A percentile compares a stretch with the other conserved stretches of the same genome.
Evolutionary conservation across 169 alveolate genomes (phyloP).

Genomic region (Cryptosporidium xiaoi): DNA sequence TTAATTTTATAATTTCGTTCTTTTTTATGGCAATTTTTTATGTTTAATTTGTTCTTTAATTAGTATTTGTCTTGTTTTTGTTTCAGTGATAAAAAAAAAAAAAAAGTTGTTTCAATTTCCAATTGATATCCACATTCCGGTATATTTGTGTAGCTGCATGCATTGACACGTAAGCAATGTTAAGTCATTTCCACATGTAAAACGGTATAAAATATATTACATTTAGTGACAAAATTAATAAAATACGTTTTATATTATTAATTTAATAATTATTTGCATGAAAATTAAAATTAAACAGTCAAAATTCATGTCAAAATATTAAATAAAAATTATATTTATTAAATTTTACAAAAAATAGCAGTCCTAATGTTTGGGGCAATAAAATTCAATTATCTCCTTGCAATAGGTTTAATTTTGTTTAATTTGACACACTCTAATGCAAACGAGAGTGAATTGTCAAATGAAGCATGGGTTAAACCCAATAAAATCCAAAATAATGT

Average conservation of each 20-base stretch:
- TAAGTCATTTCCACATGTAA: slow-evolving; percentile 22
- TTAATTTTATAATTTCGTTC: background rate
- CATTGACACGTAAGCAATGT: slow-evolving; percentile 31
- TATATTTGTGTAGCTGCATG: too few relatives aligned
- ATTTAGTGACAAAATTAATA: too few relatives aligned
- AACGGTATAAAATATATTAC: slow-evolving; percentile 11
- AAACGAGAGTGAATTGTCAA: slow-evolving; percentile 1
- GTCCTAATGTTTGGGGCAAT: slow-evolving; percentile 25
- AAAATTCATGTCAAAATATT: too few relatives aligned
- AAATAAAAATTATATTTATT: background rate
- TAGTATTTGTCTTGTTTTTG: too few relatives aligned
- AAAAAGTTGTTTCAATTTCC: too few relatives aligned
- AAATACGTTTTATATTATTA: too few relatives aligned
- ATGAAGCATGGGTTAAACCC: slow-evolving; percentile 55
- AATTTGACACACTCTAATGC: slow-evolving; percentile 18
- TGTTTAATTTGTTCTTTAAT: too few relatives aligned
- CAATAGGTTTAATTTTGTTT: slow-evolving; percentile 24
- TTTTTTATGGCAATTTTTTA: background rate
- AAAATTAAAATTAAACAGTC: too few relatives aligned
- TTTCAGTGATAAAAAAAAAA: too few relatives aligned
- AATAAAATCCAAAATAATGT: slow-evolving; percentile 5
- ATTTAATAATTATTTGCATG: too few relatives aligned
- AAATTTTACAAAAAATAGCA: background rate
- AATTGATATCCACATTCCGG: too few relatives aligned
- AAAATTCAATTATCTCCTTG: background rate